Percentiles rank a stretch among this genome's conserved stretches.
Evolutionary conservation across 805 yeast species (phyloP).

Genomic region (Maudiozyma barnettii): DNA sequence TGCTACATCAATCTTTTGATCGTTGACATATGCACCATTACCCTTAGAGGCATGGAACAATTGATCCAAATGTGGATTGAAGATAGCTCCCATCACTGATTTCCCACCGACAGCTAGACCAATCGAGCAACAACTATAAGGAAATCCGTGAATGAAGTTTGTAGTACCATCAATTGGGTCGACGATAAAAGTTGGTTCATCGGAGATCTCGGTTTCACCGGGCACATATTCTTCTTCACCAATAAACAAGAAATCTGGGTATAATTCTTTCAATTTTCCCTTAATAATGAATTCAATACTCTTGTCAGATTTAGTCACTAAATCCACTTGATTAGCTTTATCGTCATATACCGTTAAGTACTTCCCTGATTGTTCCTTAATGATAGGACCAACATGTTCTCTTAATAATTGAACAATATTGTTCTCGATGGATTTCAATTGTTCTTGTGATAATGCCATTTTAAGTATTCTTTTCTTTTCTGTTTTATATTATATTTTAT

Average conservation of each 20-base stretch:
- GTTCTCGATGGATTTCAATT: slow-evolving; percentile 22
- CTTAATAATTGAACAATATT: slow-evolving; percentile 15
- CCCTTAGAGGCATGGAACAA: slow-evolving; percentile 48
- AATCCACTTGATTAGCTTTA: slow-evolving; percentile 51
- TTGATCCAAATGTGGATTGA: slow-evolving; percentile 47
- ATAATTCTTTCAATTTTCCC: slow-evolving; percentile 29
- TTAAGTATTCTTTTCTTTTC: not conserved
- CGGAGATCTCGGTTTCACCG: slow-evolving; percentile 38
- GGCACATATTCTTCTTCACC: slow-evolving; percentile 53
- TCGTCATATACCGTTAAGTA: slow-evolving; percentile 36
- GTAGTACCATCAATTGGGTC: slow-evolving; percentile 63
- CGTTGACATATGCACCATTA: slow-evolving; percentile 46
- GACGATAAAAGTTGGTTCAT: slow-evolving; percentile 51
- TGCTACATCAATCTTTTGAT: slow-evolving; percentile 26
- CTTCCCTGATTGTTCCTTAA: slow-evolving; percentile 20
- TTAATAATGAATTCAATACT: slow-evolving; percentile 38
- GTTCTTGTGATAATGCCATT: slow-evolving; percentile 14
- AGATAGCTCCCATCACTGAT: slow-evolving; percentile 58
- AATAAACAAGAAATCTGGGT: slow-evolving; percentile 44
- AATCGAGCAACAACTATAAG: slow-evolving; percentile 51
- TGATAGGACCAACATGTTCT: slow-evolving; percentile 22
- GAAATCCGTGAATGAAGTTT: slow-evolving; percentile 53
- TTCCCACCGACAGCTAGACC: slow-evolving; percentile 42
- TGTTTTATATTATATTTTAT: not conserved
- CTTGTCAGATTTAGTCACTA: slow-evolving; percentile 54